Evolutionary conservation across 1,284 basidiomycete genomes (phyloP).

Genomic region (Ceratobasidium theobromae): DNA sequence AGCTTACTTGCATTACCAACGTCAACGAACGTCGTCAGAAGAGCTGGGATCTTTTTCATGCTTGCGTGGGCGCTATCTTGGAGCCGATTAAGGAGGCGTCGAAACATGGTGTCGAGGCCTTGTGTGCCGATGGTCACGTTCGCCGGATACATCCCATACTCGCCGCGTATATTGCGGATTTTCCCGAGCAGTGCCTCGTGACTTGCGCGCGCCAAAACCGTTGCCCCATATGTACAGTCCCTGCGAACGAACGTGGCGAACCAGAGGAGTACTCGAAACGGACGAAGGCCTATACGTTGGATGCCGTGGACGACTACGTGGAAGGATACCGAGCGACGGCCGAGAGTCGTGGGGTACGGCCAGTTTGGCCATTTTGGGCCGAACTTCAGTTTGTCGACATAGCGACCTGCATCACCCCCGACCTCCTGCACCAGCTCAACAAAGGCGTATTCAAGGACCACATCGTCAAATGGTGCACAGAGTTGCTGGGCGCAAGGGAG

Average conservation of each 20-base stretch:
- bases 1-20: not conserved
- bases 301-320: not conserved
- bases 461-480: slow-evolving; percentile 36
- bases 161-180: slow-evolving; percentile 38
- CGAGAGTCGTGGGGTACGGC: not conserved
- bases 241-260: not conserved
- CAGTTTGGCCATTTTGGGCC: slow-evolving; percentile 40
- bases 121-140: slow-evolving; percentile 32
- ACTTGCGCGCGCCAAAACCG: slow-evolving; percentile 18
- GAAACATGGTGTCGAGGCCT: slow-evolving; percentile 25
- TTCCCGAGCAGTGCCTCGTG: slow-evolving; percentile 37
- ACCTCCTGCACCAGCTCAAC: slow-evolving; percentile 43
- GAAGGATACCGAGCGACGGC: not conserved
- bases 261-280: not conserved
- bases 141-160: slow-evolving; percentile 35
- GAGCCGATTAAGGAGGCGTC: slow-evolving; percentile 32
- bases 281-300: not conserved
- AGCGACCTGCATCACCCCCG: slow-evolving; percentile 39
- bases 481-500: not conserved
- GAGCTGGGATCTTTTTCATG: slow-evolving; percentile 35
- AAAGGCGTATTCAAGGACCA: slow-evolving; percentile 42
- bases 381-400: not conserved
- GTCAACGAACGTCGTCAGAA: not conserved
- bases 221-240: slow-evolving; percentile 23
- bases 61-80: slow-evolving; percentile 34